These are phyloP conservation scores for Ophiocordyceps sinensis DNA, from an alignment of 2,329 filamentous ascomycete species.

Conservation along the genomic window DNA sequence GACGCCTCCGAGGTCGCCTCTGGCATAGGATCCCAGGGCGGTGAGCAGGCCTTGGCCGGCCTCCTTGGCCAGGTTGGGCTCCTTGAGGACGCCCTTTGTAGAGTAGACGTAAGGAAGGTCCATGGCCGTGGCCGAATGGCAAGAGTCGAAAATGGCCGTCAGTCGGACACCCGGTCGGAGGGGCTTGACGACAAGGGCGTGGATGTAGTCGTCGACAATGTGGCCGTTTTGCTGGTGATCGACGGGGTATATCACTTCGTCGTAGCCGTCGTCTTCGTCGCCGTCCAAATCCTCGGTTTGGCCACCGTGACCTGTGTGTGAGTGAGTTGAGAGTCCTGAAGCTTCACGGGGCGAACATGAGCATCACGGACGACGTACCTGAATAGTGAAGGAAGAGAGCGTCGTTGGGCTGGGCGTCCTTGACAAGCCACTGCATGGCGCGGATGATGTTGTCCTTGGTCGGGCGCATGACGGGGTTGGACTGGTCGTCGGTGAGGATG, in stretches of 20 bases:
- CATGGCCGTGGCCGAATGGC: constrained; percentile 64
- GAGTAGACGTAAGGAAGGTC: constrained; percentile 71
- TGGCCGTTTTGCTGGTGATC: constrained; percentile 56
- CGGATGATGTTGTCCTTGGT: constrained; percentile 64
- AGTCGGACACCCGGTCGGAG: constrained; percentile 72
- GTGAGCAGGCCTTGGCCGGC: constrained; percentile 58
- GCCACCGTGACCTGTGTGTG: constrained; percentile 51
- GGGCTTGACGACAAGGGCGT: constrained; percentile 60
- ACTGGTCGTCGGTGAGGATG: constrained; percentile 60
- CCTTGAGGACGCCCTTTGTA: constrained; percentile 66
- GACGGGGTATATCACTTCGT: constrained; percentile 68
- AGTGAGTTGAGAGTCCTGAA: constrained; percentile 2
- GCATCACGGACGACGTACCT: constrained; percentile 20
- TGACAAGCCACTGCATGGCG: constrained; percentile 64
- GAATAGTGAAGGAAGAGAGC: constrained; percentile 68
- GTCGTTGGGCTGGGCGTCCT: constrained; percentile 57
- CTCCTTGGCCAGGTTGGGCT: constrained; percentile 69
- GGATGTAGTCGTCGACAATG: constrained; percentile 68
- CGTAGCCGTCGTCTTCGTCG: constrained; percentile 64
- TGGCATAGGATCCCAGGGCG: constrained; percentile 64
- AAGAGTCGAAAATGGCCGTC: constrained; percentile 71
- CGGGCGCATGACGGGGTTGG: constrained; percentile 53
- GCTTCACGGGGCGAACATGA: neutral
- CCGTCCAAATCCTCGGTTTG: constrained; percentile 61
- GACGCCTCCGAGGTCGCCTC: constrained; percentile 72